Conservation (phyloP, 768 basidiomycete genomes). For the Agrocybe pediades region DNA sequence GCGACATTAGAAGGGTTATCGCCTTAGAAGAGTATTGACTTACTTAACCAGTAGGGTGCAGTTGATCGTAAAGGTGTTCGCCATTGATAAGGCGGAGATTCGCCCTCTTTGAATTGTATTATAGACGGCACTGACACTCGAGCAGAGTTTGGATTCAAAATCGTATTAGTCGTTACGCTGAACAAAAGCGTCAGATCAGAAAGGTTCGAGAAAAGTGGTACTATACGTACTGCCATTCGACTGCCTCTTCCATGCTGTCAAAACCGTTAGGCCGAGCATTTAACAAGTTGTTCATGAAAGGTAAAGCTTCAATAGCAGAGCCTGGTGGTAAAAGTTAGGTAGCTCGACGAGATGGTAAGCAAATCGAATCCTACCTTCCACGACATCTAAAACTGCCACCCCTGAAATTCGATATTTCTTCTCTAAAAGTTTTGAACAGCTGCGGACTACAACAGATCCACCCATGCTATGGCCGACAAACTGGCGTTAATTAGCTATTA, state of each 20-base stretch:
- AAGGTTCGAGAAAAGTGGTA: background rate
- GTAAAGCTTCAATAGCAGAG: constrained; percentile 90
- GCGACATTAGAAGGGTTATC: background rate
- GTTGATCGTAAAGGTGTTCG: constrained; percentile 82
- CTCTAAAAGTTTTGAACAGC: constrained; percentile 66
- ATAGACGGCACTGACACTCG: constrained; percentile 87
- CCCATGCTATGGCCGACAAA: constrained; percentile 97
- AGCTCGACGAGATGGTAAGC: background rate
- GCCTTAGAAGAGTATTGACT: constrained; percentile 21
- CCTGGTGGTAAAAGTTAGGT: constrained; percentile 46
- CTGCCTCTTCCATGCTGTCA: constrained; percentile 77
- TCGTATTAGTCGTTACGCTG: constrained; percentile 80
- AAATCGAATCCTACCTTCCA: constrained; percentile 61
- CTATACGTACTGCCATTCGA: constrained; percentile 91
- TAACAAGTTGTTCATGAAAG: constrained; percentile 88
- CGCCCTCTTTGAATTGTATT: constrained; percentile 49
- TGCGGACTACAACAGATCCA: constrained; percentile 81
- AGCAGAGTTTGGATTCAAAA: constrained; percentile 81
- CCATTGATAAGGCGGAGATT: constrained; percentile 64
- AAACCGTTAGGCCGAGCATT: constrained; percentile 87
- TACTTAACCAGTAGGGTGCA: constrained; percentile 89
- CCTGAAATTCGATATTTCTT: constrained; percentile 73
- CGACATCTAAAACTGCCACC: constrained; percentile 83
- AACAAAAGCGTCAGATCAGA: background rate
- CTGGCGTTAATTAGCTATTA: constrained; percentile 32